Evolutionary conservation across 169 alveolate genomes (phyloP), one percentile per base, ranked within the genome.

Genomic region (Eimeria praecox): DNA sequence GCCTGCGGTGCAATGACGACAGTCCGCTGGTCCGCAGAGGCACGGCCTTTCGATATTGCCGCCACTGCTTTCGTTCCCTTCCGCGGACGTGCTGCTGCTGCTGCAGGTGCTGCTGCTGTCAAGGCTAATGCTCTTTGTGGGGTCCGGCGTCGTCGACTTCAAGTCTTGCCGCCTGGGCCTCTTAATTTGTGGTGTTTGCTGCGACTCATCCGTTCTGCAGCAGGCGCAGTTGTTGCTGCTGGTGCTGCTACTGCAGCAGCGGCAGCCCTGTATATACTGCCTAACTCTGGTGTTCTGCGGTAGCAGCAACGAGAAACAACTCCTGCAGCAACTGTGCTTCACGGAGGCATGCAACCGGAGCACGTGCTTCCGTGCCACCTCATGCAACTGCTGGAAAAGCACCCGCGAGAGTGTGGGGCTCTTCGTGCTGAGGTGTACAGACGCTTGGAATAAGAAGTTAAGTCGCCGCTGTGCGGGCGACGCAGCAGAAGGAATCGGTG

Each of bases 301-400:
- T 52, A 83, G 42, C 77, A 83, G 91, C 56, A 56, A 54, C 24
- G 91, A 83, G 77, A 54, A 83, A 54, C 91, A 83, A 62, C 91
- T 83, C 56, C 75, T 83, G 64, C 91, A 83, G 75, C 91, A 83
- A 54, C 91, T 83, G 91, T 83, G 71, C 91, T 83, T 83, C 75
- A 83, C 91, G 66, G 91, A 83, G 52, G 91, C 91, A 83, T 83
- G 91, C 54, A 83, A 12, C 35, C 91, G 62, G 35, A 83, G 91
- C 91, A 83, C 91, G 91, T 83, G 91, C 49, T 59, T 46, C 75
- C 91, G 9, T 83, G 91, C 69, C 66, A 83, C 91, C 35, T 83
- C 91, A 14, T 54, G 75, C 69, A 83, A 56, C 91, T 83, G 91
- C 71, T 54, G 91, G 24, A 49, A 77, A 20, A 83, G 91, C 69